Evolutionary conservation across 2,329 filamentous ascomycete genomes (phyloP).

Genomic region (Elsinoe australis): DNA sequence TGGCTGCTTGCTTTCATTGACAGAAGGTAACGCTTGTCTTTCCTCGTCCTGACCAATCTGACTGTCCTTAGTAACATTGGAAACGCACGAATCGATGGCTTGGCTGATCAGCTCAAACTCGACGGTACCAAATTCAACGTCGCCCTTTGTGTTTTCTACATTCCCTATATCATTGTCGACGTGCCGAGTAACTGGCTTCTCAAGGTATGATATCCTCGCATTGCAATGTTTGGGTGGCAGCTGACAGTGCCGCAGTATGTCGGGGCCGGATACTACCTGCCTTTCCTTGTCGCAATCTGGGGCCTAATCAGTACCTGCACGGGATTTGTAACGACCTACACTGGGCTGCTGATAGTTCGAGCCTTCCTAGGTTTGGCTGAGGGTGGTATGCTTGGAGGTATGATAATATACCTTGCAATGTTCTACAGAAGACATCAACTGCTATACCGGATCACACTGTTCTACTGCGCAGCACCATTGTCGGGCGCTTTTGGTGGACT

Average conservation of each 20-base stretch:
- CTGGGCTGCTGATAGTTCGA: slow-evolving; percentile 35
- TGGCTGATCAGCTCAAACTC: slow-evolving; percentile 35
- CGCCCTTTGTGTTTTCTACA: slow-evolving; percentile 40
- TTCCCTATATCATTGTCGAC: slow-evolving; percentile 34
- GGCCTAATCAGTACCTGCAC: slow-evolving; percentile 35
- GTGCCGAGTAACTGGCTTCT: slow-evolving; percentile 32
- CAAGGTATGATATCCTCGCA: slow-evolving; percentile 29
- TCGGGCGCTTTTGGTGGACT: slow-evolving; percentile 38
- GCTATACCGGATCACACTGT: slow-evolving; percentile 35
- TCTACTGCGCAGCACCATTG: slow-evolving; percentile 32
- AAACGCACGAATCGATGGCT: slow-evolving; percentile 39
- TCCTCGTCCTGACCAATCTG: background rate
- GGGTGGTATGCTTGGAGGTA: slow-evolving; percentile 31
- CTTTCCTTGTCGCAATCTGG: slow-evolving; percentile 35
- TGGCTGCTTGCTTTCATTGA: slow-evolving; percentile 45
- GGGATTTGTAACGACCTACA: slow-evolving; percentile 37
- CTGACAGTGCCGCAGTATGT: slow-evolving; percentile 27
- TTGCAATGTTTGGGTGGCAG: background rate
- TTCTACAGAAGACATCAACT: slow-evolving; percentile 37
- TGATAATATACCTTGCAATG: slow-evolving; percentile 37
- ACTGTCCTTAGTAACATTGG: slow-evolving; percentile 30
- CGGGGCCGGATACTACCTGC: slow-evolving; percentile 36
- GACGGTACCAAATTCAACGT: slow-evolving; percentile 37
- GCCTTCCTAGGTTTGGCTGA: slow-evolving; percentile 38
- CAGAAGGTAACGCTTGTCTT: slow-evolving; percentile 22